Conservation (phyloP, 2,329 filamentous ascomycete species). For the Pseudopyrenochaeta lycopersici region DNA sequence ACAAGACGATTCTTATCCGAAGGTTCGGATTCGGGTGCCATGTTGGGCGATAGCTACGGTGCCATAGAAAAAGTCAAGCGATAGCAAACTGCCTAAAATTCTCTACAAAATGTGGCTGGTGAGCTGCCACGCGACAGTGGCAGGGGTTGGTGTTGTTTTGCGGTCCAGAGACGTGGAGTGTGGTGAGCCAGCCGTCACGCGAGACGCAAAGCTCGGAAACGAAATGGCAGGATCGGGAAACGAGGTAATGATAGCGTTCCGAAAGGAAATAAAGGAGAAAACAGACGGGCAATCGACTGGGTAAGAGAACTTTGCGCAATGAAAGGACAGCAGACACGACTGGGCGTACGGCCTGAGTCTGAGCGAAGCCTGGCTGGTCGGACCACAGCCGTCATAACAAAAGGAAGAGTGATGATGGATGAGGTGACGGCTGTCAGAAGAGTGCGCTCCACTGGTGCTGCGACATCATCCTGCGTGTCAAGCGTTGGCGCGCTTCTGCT, state of each 20-base stretch:
- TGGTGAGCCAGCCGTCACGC: slow-evolving; percentile 28
- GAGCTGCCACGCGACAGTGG: slow-evolving; percentile 29
- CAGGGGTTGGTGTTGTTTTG: slow-evolving; percentile 17
- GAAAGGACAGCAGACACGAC: not conserved
- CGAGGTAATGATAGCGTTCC: slow-evolving; percentile 10
- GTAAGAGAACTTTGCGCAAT: slow-evolving; percentile 8
- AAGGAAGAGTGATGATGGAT: slow-evolving; percentile 4
- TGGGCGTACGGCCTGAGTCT: not conserved
- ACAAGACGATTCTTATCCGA: slow-evolving; percentile 27
- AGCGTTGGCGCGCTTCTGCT: slow-evolving; percentile 10
- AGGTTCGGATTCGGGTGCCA: slow-evolving; percentile 24
- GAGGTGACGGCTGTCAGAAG: slow-evolving; percentile 6
- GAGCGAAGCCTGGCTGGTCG: not conserved
- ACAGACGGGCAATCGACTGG: not conserved
- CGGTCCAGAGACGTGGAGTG: slow-evolving; percentile 17
- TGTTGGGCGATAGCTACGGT: slow-evolving; percentile 20
- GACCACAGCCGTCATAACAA: slow-evolving; percentile 12
- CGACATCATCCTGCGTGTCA: slow-evolving; percentile 19
- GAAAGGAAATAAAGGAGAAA: slow-evolving; percentile 4
- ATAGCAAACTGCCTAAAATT: not conserved
- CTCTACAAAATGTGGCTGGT: slow-evolving; percentile 11
- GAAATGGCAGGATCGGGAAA: slow-evolving; percentile 4
- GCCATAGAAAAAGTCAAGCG: slow-evolving; percentile 19
- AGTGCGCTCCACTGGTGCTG: slow-evolving; percentile 5
- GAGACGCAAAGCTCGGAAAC: slow-evolving; percentile 18